Percentiles rank a stretch among this genome's conserved stretches.
Evolutionary conservation across 768 basidiomycete genomes (phyloP).

Genomic region (Sporobolomyces pararoseus): DNA sequence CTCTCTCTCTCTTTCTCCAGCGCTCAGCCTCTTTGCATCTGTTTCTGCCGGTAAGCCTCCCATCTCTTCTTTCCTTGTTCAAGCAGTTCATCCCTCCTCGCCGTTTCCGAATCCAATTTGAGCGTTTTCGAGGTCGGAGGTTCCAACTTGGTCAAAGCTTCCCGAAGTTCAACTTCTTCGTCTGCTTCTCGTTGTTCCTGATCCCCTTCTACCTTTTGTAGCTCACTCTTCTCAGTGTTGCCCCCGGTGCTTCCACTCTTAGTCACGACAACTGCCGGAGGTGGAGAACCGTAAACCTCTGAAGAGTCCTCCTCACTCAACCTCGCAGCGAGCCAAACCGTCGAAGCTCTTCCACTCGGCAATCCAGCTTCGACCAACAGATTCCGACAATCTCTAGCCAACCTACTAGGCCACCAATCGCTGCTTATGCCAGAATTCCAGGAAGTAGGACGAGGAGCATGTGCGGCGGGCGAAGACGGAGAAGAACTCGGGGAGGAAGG

Average conservation of each 20-base stretch:
- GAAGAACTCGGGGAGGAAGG: not conserved
- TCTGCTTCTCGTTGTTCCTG: slow-evolving; percentile 8
- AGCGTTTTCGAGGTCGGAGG: not conserved
- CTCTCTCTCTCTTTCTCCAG: too few species aligned
- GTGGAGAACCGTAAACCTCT: too few species aligned
- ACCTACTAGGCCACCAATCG: slow-evolving; percentile 34
- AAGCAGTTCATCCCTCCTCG: slow-evolving; percentile 28
- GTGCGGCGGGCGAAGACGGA: not conserved
- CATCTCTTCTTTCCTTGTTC: slow-evolving; percentile 34
- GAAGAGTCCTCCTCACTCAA: not conserved
- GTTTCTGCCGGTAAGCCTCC: slow-evolving; percentile 27
- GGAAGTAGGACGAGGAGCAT: not conserved
- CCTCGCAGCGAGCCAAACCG: slow-evolving; percentile 23
- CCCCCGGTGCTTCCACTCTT: too few species aligned
- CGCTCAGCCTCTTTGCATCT: not conserved
- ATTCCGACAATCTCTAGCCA: slow-evolving; percentile 26
- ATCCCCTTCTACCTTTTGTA: not conserved
- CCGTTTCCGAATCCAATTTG: not conserved
- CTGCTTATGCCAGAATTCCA: not conserved
- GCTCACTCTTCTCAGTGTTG: not conserved
- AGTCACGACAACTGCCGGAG: too few species aligned
- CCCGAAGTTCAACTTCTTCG: not conserved
- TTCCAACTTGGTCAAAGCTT: not conserved
- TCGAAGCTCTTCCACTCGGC: slow-evolving; percentile 10
- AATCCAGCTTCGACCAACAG: slow-evolving; percentile 37